Evolutionary conservation across 225 moss, liverwort and hornwort species (phyloP).

Genomic region (Marchantia paleacea): DNA sequence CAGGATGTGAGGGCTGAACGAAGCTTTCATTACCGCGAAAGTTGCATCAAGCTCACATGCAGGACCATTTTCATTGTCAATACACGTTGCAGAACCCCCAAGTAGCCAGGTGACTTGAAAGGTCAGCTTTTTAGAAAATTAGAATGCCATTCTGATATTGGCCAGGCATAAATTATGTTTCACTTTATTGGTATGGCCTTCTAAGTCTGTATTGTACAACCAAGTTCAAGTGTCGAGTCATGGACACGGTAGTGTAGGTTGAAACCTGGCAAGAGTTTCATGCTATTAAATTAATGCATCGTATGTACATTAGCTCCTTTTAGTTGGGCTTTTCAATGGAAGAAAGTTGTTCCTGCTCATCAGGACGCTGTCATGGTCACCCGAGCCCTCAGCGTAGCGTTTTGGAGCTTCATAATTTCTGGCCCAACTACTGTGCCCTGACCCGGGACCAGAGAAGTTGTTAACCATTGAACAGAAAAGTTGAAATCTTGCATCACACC

Average conservation of each 20-base stretch:
- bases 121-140: slow-evolving; percentile 26
- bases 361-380: slow-evolving; percentile 22
- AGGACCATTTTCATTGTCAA: slow-evolving; percentile 39
- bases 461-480: slow-evolving; percentile 19
- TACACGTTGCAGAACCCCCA: slow-evolving; percentile 30
- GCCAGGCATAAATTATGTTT: slow-evolving; percentile 17
- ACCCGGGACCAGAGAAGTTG: slow-evolving; percentile 24
- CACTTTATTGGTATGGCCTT: slow-evolving; percentile 23
- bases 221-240: slow-evolving; percentile 19
- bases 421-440: slow-evolving; percentile 7
- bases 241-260: slow-evolving; percentile 22
- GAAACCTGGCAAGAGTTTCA: slow-evolving; percentile 31
- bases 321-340: slow-evolving; percentile 21
- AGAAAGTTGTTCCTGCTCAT: slow-evolving; percentile 10
- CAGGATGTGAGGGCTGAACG: slow-evolving; percentile 21
- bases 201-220: slow-evolving; percentile 30
- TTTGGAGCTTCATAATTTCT: slow-evolving; percentile 25
- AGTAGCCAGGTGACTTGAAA: slow-evolving; percentile 28
- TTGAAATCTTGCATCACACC: slow-evolving; percentile 26
- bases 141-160: slow-evolving; percentile 20
- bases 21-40: slow-evolving; percentile 11
- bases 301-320: slow-evolving; percentile 36
- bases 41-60: slow-evolving; percentile 17
- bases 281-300: slow-evolving; percentile 22
- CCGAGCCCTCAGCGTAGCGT: slow-evolving; percentile 8